Evolutionary conservation across 73 alveolate species (phyloP).

Genomic region (Paramecium sonneborni): DNA sequence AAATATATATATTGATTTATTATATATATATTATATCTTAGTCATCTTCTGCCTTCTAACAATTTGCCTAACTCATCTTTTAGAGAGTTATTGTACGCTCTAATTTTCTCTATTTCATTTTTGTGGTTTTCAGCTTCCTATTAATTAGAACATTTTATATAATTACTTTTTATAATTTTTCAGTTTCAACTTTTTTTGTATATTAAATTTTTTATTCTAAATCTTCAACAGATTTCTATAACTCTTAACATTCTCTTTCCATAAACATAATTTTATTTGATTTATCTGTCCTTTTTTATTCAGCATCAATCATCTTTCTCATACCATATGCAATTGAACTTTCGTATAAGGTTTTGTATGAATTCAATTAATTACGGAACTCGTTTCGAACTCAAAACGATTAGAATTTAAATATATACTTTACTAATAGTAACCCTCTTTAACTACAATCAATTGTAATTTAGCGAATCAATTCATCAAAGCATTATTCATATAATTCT

Average conservation of each 20-base stretch:
- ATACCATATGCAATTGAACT: slow-evolving; percentile 97
- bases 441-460: slow-evolving; percentile 71
- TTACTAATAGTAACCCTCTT: slow-evolving; percentile 69
- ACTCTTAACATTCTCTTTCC: slow-evolving; percentile 66
- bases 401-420: not conserved
- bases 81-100: slow-evolving; percentile 15
- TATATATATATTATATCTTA: not conserved
- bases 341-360: slow-evolving; percentile 97
- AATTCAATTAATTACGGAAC: slow-evolving; percentile 69
- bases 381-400: slow-evolving; percentile 59
- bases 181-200: slow-evolving; percentile 63
- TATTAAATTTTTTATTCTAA: slow-evolving; percentile 57
- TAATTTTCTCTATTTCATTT: slow-evolving; percentile 54
- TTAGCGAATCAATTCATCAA: slow-evolving; percentile 83
- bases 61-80: slow-evolving; percentile 57
- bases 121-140: slow-evolving; percentile 61
- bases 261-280: slow-evolving; percentile 60
- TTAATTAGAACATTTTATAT: not conserved
- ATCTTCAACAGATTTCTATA: slow-evolving; percentile 61
- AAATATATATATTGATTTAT: not conserved
- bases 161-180: slow-evolving; percentile 43
- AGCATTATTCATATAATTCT: slow-evolving; percentile 78
- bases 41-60: slow-evolving; percentile 67
- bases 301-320: slow-evolving; percentile 86
- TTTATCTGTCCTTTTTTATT: slow-evolving; percentile 66